Percentiles rank a stretch among this genome's conserved stretches.
These are phyloP conservation scores for Tuber magnatum DNA, from an alignment of 495 filamentous ascomycete species.

Conservation along the genomic window DNA sequence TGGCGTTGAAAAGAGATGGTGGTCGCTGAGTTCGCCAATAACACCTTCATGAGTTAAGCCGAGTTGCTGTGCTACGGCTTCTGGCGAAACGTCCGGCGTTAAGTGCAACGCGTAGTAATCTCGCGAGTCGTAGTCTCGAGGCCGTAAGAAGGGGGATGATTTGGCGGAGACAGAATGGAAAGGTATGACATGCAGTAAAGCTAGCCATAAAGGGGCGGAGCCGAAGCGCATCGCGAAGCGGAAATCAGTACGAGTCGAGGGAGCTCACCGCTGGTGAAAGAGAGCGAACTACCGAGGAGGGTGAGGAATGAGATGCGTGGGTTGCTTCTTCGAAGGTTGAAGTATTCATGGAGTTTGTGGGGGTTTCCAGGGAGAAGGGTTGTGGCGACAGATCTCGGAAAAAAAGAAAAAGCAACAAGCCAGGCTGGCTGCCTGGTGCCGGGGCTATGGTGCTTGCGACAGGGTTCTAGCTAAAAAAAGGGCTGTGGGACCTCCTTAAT, in stretches of 20 bases:
- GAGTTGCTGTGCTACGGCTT: constrained; percentile 63
- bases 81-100: constrained; percentile 56
- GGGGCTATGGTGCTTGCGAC: background rate
- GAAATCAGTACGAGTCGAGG: background rate
- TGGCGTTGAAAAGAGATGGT: constrained; percentile 74
- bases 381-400: background rate
- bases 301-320: constrained; percentile 2
- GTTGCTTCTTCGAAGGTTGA: background rate
- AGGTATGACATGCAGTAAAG: constrained; percentile 24
- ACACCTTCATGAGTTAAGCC: constrained; percentile 76
- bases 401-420: background rate
- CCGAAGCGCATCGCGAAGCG: constrained; percentile 21
- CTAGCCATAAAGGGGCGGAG: constrained; percentile 22
- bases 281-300: background rate
- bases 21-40: constrained; percentile 69
- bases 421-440: background rate
- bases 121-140: constrained; percentile 46
- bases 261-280: background rate
- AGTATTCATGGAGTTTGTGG: background rate
- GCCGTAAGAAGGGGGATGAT: constrained; percentile 42
- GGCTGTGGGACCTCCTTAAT: background rate
- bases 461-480: background rate
- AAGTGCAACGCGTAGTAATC: constrained; percentile 91
- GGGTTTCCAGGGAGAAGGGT: background rate
- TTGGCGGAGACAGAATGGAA: constrained; percentile 14